phyloP scores from a whole-genome alignment of 1,284 basidiomycete genomes.

The Puccinia horiana region DNA sequence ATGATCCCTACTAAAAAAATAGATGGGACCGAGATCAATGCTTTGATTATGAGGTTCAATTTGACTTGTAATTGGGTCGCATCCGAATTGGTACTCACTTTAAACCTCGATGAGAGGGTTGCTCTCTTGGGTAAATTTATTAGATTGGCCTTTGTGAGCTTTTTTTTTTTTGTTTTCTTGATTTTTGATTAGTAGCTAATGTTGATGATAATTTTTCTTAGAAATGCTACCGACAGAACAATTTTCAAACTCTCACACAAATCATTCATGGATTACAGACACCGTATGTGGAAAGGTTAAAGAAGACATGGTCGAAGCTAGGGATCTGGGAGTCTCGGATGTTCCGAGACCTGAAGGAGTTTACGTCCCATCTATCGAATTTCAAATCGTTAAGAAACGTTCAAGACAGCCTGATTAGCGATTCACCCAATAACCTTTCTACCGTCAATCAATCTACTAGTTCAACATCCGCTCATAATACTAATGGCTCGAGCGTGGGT shows the following conservation, averaged over 20 bases:
- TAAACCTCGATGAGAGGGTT: constrained; percentile 65
- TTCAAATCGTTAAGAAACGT: constrained; percentile 72
- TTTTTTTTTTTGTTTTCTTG: background rate
- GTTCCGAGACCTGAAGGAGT: constrained; percentile 72
- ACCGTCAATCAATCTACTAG: background rate
- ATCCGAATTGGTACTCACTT: constrained; percentile 65
- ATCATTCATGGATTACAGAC: constrained; percentile 76
- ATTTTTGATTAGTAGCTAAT: background rate
- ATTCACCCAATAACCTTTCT: background rate
- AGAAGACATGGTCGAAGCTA: constrained; percentile 69
- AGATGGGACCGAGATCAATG: constrained; percentile 64
- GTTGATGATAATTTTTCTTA: constrained; percentile 58
- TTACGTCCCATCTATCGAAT: constrained; percentile 69
- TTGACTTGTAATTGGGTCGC: constrained; percentile 78
- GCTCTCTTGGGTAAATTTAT: constrained; percentile 76
- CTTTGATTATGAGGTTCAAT: constrained; percentile 83
- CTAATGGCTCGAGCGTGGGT: background rate
- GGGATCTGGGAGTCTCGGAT: constrained; percentile 74
- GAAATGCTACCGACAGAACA: constrained; percentile 80
- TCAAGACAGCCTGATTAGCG: constrained; percentile 68
- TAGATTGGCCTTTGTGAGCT: constrained; percentile 77
- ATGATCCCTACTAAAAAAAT: background rate
- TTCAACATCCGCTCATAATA: background rate
- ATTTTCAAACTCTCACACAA: constrained; percentile 77
- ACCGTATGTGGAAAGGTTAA: constrained; percentile 72